These are phyloP conservation scores for Solanum piurae DNA, from an alignment of 257 asterid species.

Conservation along the genomic window DNA sequence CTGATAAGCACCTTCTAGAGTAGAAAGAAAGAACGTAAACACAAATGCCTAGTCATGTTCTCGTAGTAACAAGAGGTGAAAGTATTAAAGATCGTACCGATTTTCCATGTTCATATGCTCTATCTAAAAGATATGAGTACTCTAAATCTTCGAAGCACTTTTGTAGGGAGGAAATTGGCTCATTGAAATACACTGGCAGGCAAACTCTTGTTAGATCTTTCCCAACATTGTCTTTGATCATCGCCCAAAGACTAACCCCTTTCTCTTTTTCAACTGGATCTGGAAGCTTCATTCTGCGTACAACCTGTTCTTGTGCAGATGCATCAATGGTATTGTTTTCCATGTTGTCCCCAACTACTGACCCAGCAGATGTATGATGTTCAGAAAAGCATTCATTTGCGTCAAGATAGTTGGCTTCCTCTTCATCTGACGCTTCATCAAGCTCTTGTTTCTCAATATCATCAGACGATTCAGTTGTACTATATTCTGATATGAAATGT, in stretches of 20 bases:
- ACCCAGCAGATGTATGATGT: conserved; percentile 15
- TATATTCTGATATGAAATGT: conserved; percentile 53
- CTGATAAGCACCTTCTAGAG: background rate
- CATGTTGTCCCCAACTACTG: conserved; percentile 31
- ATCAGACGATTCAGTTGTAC: conserved; percentile 95
- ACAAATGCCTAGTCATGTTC: background rate
- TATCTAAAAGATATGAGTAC: conserved; percentile 83
- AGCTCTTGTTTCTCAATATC: conserved; percentile 87
- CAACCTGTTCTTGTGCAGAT: conserved; percentile 23
- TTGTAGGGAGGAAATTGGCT: conserved; percentile 84
- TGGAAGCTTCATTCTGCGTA: conserved; percentile 74
- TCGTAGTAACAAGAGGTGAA: background rate
- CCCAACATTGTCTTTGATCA: conserved; percentile 94
- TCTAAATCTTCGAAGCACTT: conserved; percentile 88
- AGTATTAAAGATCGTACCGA: conserved; percentile 38
- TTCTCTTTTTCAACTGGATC: conserved; percentile 93
- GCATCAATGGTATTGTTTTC: conserved; percentile 12
- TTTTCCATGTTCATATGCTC: conserved; percentile 82
- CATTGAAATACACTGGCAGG: conserved; percentile 89
- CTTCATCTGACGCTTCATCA: conserved; percentile 84
- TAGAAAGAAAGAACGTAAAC: background rate
- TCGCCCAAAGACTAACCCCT: conserved; percentile 89
- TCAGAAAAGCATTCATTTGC: conserved; percentile 57
- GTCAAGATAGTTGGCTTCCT: conserved; percentile 65
- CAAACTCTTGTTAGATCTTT: conserved; percentile 88